Evolutionary conservation across 805 yeast genomes (phyloP).

Genomic region (Tetrapisispora iriomotensis): DNA sequence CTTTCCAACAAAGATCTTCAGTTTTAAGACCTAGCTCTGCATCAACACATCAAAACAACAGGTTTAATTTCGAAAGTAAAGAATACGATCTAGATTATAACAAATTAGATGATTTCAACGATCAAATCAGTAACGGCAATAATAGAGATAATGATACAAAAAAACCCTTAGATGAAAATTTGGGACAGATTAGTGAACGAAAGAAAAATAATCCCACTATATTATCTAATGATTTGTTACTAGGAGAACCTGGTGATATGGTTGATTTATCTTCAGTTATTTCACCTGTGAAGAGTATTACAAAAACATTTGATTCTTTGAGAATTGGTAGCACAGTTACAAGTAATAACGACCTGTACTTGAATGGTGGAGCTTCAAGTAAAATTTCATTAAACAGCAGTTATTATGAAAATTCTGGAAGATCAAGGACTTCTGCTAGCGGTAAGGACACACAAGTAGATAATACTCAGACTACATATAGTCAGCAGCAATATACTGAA

Average conservation of each 20-base stretch:
- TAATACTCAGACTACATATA: no score
- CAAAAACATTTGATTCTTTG: background rate
- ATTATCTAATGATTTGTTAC: constrained; percentile 16
- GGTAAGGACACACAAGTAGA: background rate
- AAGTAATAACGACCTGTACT: background rate
- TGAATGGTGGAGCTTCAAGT: constrained; percentile 1
- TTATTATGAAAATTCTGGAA: constrained; percentile 1
- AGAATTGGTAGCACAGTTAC: background rate
- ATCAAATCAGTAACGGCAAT: constrained; percentile 2
- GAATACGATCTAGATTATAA: constrained; percentile 29
- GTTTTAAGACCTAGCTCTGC: constrained; percentile 3
- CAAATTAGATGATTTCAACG: constrained; percentile 1
- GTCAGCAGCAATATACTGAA: background rate
- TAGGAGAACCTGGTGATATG: constrained; percentile 29
- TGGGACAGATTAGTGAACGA: background rate
- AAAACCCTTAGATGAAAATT: background rate
- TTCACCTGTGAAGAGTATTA: constrained; percentile 1
- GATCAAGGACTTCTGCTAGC: background rate
- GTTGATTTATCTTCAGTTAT: constrained; percentile 17
- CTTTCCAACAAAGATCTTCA: constrained; percentile 6
- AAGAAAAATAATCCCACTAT: background rate
- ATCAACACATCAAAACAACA: constrained; percentile 8
- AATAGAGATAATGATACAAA: background rate
- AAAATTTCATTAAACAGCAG: constrained; percentile 2
- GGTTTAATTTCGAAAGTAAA: constrained; percentile 31